phyloP scores from a whole-genome alignment of 1,284 basidiomycete genomes.

The Somion occarium region DNA sequence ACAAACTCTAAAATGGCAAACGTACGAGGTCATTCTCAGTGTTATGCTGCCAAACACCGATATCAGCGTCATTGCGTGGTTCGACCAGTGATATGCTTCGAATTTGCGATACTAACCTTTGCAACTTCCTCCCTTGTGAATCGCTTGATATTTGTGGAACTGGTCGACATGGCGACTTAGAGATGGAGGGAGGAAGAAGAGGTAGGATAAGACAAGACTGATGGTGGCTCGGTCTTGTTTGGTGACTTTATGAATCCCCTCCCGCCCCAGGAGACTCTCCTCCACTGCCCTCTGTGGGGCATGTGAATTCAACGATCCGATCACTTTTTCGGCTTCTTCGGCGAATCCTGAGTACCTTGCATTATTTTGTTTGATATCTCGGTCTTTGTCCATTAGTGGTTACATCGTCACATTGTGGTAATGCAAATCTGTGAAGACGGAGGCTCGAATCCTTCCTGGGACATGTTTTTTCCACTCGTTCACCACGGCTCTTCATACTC shows the following conservation, averaged over 20 bases:
- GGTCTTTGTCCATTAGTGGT: not conserved
- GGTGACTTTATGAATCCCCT: not conserved
- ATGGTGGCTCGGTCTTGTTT: too few species aligned
- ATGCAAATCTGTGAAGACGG: not conserved
- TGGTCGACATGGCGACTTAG: not conserved
- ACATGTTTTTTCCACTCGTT: not conserved
- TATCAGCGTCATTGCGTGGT: not conserved
- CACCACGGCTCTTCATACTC: too few species aligned
- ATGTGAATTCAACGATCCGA: not conserved
- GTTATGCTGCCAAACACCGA: conserved; percentile 10
- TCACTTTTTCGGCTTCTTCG: not conserved
- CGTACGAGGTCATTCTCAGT: conserved; percentile 14
- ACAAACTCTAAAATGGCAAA: not conserved
- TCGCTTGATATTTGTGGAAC: not conserved
- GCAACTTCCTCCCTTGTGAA: conserved; percentile 13
- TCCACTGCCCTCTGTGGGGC: too few species aligned
- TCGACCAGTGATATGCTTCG: not conserved
- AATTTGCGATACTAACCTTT: conserved; percentile 5
- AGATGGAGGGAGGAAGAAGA: not conserved
- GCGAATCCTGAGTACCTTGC: too few species aligned
- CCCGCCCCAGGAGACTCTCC: too few species aligned
- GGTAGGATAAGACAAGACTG: not conserved
- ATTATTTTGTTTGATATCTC: too few species aligned
- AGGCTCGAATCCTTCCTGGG: not conserved
- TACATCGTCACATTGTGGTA: not conserved